phyloP scores from a whole-genome alignment of 1,139 yeast genomes.

The Candida mesenterica region DNA sequence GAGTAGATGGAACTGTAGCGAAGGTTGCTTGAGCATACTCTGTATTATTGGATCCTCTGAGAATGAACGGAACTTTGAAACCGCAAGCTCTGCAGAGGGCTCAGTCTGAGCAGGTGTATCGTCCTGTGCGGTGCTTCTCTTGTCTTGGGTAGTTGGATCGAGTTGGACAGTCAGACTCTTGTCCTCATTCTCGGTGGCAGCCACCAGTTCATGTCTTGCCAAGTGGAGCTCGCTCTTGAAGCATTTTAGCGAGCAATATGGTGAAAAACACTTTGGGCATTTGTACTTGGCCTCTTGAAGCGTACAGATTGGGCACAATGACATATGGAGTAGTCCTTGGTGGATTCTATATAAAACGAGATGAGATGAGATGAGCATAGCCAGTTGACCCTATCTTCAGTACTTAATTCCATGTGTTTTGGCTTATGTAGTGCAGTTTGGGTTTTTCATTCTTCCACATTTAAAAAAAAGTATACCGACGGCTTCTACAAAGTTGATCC shows the following conservation, averaged over 20 bases:
- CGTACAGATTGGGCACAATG: slow-evolving; percentile 46
- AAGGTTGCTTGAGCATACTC: slow-evolving; percentile 43
- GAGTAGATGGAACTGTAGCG: slow-evolving; percentile 54
- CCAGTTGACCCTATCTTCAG: no score
- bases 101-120: neutral
- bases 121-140: neutral
- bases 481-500: no score
- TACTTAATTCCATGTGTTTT: no score
- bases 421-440: no score
- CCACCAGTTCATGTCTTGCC: neutral
- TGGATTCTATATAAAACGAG: no score
- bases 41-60: slow-evolving; percentile 39
- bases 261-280: slow-evolving; percentile 54
- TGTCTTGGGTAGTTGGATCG: no score
- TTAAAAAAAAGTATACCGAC: no score
- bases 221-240: slow-evolving; percentile 41
- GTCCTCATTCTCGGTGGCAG: neutral
- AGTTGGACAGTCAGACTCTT: no score
- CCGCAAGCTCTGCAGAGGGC: slow-evolving; percentile 14
- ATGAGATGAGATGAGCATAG: neutral
- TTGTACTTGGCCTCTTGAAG: slow-evolving; percentile 48
- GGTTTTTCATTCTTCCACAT: no score
- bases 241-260: slow-evolving; percentile 56
- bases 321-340: no score
- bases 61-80: slow-evolving; percentile 19